Conservation (phyloP, 2,329 filamentous ascomycete genomes). For the Beauveria sp. region DNA sequence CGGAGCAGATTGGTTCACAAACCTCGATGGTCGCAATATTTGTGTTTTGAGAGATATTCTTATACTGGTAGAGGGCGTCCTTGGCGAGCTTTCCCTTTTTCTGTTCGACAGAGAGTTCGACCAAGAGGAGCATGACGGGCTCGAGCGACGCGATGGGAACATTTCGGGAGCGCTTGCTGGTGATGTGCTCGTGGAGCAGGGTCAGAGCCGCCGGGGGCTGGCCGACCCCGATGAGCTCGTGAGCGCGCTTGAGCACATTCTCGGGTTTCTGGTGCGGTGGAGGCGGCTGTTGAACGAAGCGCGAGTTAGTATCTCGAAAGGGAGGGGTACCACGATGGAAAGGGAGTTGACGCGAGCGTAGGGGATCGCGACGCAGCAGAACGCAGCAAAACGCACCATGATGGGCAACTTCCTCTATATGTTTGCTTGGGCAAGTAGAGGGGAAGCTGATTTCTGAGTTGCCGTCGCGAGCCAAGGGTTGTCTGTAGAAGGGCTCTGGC, state of each 20-base stretch:
- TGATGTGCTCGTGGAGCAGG: slow-evolving; percentile 98
- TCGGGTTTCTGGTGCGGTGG: slow-evolving; percentile 96
- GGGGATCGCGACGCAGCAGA: slow-evolving; percentile 5
- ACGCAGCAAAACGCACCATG: slow-evolving; percentile 33
- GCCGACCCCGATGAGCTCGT: slow-evolving; percentile 97
- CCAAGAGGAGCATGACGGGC: slow-evolving; percentile 96
- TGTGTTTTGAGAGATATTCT: slow-evolving; percentile 98
- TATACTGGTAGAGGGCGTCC: slow-evolving; percentile 98
- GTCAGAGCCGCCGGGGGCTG: slow-evolving; percentile 88
- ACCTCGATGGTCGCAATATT: slow-evolving; percentile 97
- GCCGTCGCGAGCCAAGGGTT: slow-evolving; percentile 32
- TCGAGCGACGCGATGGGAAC: slow-evolving; percentile 92
- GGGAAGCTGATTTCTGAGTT: slow-evolving; percentile 27
- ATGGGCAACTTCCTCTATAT: slow-evolving; percentile 44
- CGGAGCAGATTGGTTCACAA: slow-evolving; percentile 19
- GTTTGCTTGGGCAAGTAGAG: slow-evolving; percentile 28
- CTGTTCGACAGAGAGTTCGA: slow-evolving; percentile 92
- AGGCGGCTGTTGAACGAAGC: slow-evolving; percentile 58
- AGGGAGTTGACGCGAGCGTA: neutral
- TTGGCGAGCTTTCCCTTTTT: slow-evolving; percentile 98
- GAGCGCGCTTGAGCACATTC: slow-evolving; percentile 96
- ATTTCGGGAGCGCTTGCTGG: slow-evolving; percentile 95
- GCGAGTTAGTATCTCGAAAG: slow-evolving; percentile 22
- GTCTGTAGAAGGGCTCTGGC: slow-evolving; percentile 28
- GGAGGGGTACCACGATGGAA: slow-evolving; percentile 20